A percentile compares a stretch with the other conserved stretches of the same genome.
These are phyloP conservation scores for Peltaster fructicola DNA, from an alignment of 2,329 filamentous ascomycete genomes.

Conservation along the genomic window DNA sequence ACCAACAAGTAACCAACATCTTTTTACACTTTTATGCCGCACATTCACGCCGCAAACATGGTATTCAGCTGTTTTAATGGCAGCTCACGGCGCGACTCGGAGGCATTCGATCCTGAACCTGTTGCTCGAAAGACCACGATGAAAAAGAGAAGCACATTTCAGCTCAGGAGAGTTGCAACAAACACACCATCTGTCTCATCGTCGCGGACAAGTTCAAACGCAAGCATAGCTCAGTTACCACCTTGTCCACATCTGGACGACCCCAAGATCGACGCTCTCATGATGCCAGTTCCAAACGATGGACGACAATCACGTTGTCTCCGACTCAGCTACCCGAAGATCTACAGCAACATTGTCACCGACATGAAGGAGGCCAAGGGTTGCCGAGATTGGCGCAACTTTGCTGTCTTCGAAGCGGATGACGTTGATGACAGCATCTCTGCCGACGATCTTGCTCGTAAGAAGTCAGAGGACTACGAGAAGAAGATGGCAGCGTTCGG, in stretches of 20 bases:
- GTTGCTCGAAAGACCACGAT: too few relatives aligned
- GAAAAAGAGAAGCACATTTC: too few relatives aligned
- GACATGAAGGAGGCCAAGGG: conserved; percentile 16
- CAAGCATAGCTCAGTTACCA: conserved; percentile 16
- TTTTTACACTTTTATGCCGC: too few relatives aligned
- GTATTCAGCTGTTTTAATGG: too few relatives aligned
- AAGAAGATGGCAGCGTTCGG: conserved; percentile 11
- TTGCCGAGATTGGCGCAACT: conserved; percentile 17
- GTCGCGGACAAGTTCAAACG: conserved; percentile 16
- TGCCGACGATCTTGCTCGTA: conserved; percentile 12
- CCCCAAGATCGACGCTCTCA: conserved; percentile 17
- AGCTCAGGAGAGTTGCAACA: too few relatives aligned
- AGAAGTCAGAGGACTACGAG: conserved; percentile 12
- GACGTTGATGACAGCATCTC: conserved; percentile 15
- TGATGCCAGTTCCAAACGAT: conserved; percentile 17
- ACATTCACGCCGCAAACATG: too few relatives aligned
- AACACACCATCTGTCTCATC: conserved; percentile 8
- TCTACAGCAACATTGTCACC: conserved; percentile 17
- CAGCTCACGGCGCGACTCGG: too few relatives aligned
- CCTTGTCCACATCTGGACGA: conserved; percentile 15
- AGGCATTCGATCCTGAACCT: too few relatives aligned
- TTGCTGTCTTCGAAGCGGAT: conserved; percentile 16
- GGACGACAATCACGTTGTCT: conserved; percentile 14
- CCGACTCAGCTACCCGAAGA: conserved; percentile 15
- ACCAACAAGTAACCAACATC: too few relatives aligned